Percentiles rank a stretch among this genome's conserved stretches.
Conservation (phyloP, 2,329 filamentous ascomycete species). For the Cladosporium oxysporum region DNA sequence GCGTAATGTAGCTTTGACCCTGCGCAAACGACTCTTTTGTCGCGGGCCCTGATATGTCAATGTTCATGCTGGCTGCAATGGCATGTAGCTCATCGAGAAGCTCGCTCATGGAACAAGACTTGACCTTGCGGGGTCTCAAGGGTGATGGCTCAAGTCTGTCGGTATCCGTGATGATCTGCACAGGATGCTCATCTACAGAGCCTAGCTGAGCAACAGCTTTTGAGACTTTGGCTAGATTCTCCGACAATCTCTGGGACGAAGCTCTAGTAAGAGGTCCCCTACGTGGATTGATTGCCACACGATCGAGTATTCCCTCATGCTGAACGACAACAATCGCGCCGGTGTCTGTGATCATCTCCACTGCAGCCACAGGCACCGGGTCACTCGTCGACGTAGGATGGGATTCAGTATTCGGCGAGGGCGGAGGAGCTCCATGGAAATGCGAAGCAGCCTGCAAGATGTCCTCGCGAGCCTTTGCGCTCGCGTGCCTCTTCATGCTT, state of each 20-base stretch:
- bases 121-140: background rate
- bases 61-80: conserved; percentile 10
- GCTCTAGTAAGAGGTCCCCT: conserved; percentile 23
- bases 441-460: conserved; percentile 1
- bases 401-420: background rate
- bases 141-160: background rate
- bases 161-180: no score
- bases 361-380: background rate
- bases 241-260: conserved; percentile 1
- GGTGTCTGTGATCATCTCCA: background rate
- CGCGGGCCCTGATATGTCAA: background rate
- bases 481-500: conserved; percentile 22
- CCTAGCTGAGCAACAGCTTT: conserved; percentile 26
- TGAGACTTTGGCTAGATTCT: conserved; percentile 15
- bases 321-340: conserved; percentile 15
- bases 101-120: conserved; percentile 11
- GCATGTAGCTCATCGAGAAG: conserved; percentile 1
- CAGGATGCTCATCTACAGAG: conserved; percentile 27
- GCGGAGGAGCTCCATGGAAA: background rate
- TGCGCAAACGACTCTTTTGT: background rate
- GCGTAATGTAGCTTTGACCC: background rate
- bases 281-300: conserved; percentile 21
- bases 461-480: background rate
- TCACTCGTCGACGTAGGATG: background rate
- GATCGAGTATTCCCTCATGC: conserved; percentile 21